A percentile compares a stretch with the other conserved stretches of the same genome.
phyloP scores from a whole-genome alignment of 2,329 filamentous ascomycete genomes.

The Taxawa tesnikishii region DNA sequence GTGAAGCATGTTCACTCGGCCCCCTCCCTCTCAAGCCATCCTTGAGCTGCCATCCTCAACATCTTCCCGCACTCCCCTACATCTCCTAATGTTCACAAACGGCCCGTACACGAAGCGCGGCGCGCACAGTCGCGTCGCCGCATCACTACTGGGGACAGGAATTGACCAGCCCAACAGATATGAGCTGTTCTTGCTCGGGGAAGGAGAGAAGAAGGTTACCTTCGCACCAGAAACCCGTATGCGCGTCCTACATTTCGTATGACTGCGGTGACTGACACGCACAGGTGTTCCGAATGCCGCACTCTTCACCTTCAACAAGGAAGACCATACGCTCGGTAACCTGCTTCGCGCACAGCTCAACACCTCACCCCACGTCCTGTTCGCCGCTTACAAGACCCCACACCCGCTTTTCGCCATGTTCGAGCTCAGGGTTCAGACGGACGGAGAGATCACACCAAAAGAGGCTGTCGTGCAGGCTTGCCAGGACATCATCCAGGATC shows the following conservation, averaged over 20 bases:
- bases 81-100: too few species aligned
- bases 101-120: too few species aligned
- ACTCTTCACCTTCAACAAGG: slow-evolving; percentile 90
- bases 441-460: slow-evolving; percentile 77
- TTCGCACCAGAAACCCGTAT: slow-evolving; percentile 79
- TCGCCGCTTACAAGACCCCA: slow-evolving; percentile 76
- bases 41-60: too few species aligned
- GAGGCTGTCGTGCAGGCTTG: slow-evolving; percentile 74
- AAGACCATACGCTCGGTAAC: slow-evolving; percentile 93
- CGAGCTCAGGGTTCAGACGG: slow-evolving; percentile 77
- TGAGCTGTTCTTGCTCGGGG: slow-evolving; percentile 79
- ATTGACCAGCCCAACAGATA: slow-evolving; percentile 50
- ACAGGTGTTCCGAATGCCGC: slow-evolving; percentile 85
- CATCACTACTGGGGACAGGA: slow-evolving; percentile 1
- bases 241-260: too few species aligned
- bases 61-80: too few species aligned
- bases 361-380: slow-evolving; percentile 70
- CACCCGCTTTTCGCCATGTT: slow-evolving; percentile 36
- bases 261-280: slow-evolving; percentile 1
- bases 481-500: slow-evolving; percentile 68
- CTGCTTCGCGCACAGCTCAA: slow-evolving; percentile 76
- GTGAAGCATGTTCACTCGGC: too few species aligned
- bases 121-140: too few species aligned
- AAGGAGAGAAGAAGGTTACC: slow-evolving; percentile 88
- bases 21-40: too few species aligned